Conservation (phyloP, 345 rosid species). For the Salix viminalis region DNA sequence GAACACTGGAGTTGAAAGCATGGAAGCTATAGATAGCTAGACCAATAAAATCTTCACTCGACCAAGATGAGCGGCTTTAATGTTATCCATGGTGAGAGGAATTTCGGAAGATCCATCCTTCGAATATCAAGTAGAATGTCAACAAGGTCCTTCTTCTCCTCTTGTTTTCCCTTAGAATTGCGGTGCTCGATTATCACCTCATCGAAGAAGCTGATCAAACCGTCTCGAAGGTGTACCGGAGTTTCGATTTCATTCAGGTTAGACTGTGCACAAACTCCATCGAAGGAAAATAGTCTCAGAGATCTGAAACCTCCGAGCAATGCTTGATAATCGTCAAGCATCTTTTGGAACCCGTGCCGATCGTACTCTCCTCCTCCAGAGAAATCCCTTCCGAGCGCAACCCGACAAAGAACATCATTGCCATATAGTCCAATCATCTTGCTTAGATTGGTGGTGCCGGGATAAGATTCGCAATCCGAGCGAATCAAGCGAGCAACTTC, state of each 20-base stretch:
- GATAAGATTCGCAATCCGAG: conserved; percentile 13
- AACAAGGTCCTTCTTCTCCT: conserved; percentile 19
- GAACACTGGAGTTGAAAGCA: not conserved
- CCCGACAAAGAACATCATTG: conserved; percentile 20
- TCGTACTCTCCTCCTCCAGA: conserved; percentile 29
- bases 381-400: conserved; percentile 15
- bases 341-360: conserved; percentile 38
- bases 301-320: conserved; percentile 27
- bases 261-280: conserved; percentile 21
- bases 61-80: conserved; percentile 26
- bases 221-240: conserved; percentile 2
- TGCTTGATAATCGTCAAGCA: conserved; percentile 38
- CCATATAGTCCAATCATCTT: conserved; percentile 17
- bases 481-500: conserved; percentile 15
- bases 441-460: conserved; percentile 12
- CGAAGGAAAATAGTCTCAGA: conserved; percentile 25
- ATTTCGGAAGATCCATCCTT: conserved; percentile 9
- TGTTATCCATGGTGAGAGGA: conserved; percentile 16
- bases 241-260: conserved; percentile 21
- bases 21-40: not conserved
- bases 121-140: conserved; percentile 19
- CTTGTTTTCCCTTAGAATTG: not conserved
- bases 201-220: conserved; percentile 22
- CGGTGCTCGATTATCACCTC: conserved; percentile 15
- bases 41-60: conserved; percentile 2